Percentiles rank a stretch among this genome's conserved stretches.
Evolutionary conservation across 2,329 filamentous ascomycete genomes (phyloP).

Genomic region (Cadophora gregata): DNA sequence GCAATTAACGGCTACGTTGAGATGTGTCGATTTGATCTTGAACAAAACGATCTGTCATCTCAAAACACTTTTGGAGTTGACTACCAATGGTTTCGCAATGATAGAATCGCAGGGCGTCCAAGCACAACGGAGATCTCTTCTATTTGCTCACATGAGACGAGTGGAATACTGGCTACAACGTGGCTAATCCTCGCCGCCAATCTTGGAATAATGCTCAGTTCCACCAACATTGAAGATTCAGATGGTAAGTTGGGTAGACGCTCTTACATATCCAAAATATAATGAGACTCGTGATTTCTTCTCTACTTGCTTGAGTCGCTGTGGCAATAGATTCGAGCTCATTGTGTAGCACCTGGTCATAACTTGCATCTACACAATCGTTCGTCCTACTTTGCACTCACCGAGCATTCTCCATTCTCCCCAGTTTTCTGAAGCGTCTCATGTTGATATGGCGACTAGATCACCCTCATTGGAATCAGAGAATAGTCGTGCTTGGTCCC

Average conservation of each 20-base stretch:
- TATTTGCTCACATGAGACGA: slow-evolving; percentile 19
- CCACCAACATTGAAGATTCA: neutral
- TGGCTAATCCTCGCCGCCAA: slow-evolving; percentile 25
- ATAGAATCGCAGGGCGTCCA: neutral
- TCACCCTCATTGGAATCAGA: neutral
- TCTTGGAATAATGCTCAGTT: slow-evolving; percentile 27
- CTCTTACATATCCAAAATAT: too few relatives aligned
- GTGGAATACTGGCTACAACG: slow-evolving; percentile 22
- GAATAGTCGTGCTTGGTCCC: slow-evolving; percentile 26
- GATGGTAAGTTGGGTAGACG: neutral
- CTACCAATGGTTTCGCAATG: neutral
- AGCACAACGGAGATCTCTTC: slow-evolving; percentile 23
- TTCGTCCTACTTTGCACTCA: too few relatives aligned
- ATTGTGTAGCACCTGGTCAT: too few relatives aligned
- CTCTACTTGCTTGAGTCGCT: too few relatives aligned
- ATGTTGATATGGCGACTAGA: neutral
- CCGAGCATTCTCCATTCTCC: too few relatives aligned
- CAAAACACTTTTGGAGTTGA: neutral
- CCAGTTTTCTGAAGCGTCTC: too few relatives aligned
- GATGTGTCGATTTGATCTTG: neutral
- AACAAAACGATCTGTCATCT: neutral
- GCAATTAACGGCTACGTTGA: neutral
- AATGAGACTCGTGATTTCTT: too few relatives aligned
- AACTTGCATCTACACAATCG: too few relatives aligned
- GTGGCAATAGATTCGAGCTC: too few relatives aligned